Percentiles rank a stretch among this genome's conserved stretches.
Conservation (phyloP, 345 rosid species). For the Citrus trifoliata region DNA sequence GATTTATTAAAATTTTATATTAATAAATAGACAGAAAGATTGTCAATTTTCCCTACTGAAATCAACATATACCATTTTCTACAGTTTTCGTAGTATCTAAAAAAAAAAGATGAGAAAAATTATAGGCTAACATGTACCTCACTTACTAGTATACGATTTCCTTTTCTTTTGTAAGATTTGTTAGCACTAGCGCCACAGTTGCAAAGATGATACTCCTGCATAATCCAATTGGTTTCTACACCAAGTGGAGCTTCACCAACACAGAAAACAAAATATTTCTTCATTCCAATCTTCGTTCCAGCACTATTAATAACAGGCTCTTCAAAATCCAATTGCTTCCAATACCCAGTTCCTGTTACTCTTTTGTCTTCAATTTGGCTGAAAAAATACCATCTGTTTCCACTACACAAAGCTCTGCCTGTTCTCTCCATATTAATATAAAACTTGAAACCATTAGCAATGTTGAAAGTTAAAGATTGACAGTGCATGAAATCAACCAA, state of each 20-base stretch:
- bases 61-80: too few relatives aligned
- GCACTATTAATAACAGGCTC: slow-evolving; percentile 19
- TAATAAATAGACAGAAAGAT: neutral
- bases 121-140: neutral
- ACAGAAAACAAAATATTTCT: slow-evolving; percentile 33
- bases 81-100: too few relatives aligned
- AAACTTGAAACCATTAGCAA: too few relatives aligned
- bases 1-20: neutral
- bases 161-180: slow-evolving; percentile 9
- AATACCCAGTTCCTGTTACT: slow-evolving; percentile 29
- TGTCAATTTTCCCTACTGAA: neutral
- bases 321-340: slow-evolving; percentile 34
- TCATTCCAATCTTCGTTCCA: slow-evolving; percentile 25
- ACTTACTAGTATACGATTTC: slow-evolving; percentile 17
- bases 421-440: neutral
- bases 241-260: slow-evolving; percentile 7
- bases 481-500: neutral
- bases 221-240: slow-evolving; percentile 39
- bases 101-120: too few relatives aligned
- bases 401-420: slow-evolving; percentile 42
- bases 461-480: too few relatives aligned
- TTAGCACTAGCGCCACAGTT: neutral
- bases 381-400: slow-evolving; percentile 37
- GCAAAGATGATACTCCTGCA: slow-evolving; percentile 40
- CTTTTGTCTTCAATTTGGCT: slow-evolving; percentile 22